Evolutionary conservation across 139 green algal species (phyloP), one percentile per base, ranked within the genome.

Genomic region (Zygnema cylindricum): DNA sequence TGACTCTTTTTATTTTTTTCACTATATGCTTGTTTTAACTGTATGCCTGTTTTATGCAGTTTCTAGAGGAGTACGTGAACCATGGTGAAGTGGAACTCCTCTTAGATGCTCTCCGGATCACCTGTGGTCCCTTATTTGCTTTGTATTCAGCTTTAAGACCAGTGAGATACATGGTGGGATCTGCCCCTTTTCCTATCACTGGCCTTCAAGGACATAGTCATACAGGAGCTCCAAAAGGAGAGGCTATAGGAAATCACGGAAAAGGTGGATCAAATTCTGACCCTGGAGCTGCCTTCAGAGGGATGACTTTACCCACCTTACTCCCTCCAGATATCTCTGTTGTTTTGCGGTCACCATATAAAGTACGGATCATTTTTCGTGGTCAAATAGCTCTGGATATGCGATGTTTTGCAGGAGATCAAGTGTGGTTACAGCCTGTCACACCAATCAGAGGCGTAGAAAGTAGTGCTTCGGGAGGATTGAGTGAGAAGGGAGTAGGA

Each of bases 371-470:
- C 36, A 54, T 43, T 41, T 79, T 79, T 43, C 71, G 71, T 43
- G 71, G 71, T 7, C 71, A 54, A 16, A 43, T 89, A 81, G 85
- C 78, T 35, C 35, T 90, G 32, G 81, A 90, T 69, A 78, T 90
- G 49, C 55, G 85, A 40, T 90, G 85, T 69, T 90, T 88, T 43
- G 85, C 21, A 1, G 30, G 81, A n/a, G 85, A 90, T 57, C 55
- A 86, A 35, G 85, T 90, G 16, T 90, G 77, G 77, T 41, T 90
- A 36, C 85, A 90, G 43, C 85, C 85, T 30, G 85, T 63, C 23
- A 49, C 79, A 25, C 36, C 41, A 87, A 23, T 35, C n/a, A 16
- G 36, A 32, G 42, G 22, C 77, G 73, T 22, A 1, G 69, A 40
- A 43, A 76, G 73, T 1, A 22, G 69, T 21, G 11, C 2, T n/a